A percentile compares a stretch with the other conserved stretches of the same genome.
These are phyloP conservation scores for Raphanus sativus DNA, from an alignment of 345 rosid species.

Conservation along the genomic window DNA sequence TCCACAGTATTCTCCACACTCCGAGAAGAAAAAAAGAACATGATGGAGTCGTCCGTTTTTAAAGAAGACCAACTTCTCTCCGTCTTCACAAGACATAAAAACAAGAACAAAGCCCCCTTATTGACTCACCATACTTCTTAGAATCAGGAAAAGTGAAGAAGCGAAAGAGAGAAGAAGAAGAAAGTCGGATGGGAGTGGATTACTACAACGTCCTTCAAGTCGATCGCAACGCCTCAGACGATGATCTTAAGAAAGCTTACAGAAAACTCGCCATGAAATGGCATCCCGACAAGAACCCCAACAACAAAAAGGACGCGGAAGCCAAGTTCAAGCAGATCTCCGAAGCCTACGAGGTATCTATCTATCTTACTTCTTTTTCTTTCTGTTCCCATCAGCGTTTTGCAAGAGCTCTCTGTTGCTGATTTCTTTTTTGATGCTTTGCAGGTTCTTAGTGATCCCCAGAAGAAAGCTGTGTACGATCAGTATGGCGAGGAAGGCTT, in stretches of 20 bases:
- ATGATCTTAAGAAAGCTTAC: slow-evolving; percentile 67
- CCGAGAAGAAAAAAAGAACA: slow-evolving; percentile 1
- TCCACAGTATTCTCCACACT: slow-evolving; percentile 35
- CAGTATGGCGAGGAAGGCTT: slow-evolving; percentile 85
- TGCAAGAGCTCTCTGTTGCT: not conserved
- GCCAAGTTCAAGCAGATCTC: slow-evolving; percentile 70
- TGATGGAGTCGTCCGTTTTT: not conserved
- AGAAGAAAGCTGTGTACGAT: slow-evolving; percentile 74
- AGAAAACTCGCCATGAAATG: slow-evolving; percentile 51
- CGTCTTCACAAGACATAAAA: not conserved
- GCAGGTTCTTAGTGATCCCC: slow-evolving; percentile 80
- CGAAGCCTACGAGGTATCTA: slow-evolving; percentile 62
- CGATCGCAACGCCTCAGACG: slow-evolving; percentile 55
- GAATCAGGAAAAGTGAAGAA: slow-evolving; percentile 27
- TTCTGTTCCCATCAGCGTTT: not conserved
- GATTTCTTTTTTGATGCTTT: not conserved
- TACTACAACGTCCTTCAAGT: slow-evolving; percentile 59
- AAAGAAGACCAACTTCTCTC: not conserved
- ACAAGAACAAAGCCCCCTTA: not conserved
- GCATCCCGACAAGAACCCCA: slow-evolving; percentile 45
- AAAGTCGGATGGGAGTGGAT: slow-evolving; percentile 56
- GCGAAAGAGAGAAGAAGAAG: slow-evolving; percentile 35
- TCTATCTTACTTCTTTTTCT: not conserved
- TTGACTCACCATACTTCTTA: not conserved
- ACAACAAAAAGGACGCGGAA: slow-evolving; percentile 65